These are phyloP conservation scores for Beauveria sp. DNA, from an alignment of 2,329 filamentous ascomycete species.

Conservation along the genomic window DNA sequence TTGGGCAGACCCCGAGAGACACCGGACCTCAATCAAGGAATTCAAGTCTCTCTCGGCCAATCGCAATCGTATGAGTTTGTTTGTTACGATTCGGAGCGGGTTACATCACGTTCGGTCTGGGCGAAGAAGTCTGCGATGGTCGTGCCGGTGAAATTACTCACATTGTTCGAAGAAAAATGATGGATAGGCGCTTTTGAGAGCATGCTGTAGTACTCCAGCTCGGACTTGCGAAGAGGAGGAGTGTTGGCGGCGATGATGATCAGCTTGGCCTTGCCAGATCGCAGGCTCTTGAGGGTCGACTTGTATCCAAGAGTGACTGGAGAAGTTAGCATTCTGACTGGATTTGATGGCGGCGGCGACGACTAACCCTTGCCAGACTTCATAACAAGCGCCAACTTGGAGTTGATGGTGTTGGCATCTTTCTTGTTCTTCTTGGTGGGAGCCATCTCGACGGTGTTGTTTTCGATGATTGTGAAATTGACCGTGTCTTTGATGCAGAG, in stretches of 20 bases:
- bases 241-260: slow-evolving; percentile 93
- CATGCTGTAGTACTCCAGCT: slow-evolving; percentile 95
- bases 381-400: slow-evolving; percentile 55
- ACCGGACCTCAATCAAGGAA: slow-evolving; percentile 10
- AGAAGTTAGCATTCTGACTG: slow-evolving; percentile 10
- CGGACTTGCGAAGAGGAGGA: slow-evolving; percentile 92
- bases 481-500: slow-evolving; percentile 13
- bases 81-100: slow-evolving; percentile 12
- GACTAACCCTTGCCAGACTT: slow-evolving; percentile 67
- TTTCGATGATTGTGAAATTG: slow-evolving; percentile 24
- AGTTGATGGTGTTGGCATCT: slow-evolving; percentile 65
- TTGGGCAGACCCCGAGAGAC: slow-evolving; percentile 57
- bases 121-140: slow-evolving; percentile 17
- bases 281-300: slow-evolving; percentile 69
- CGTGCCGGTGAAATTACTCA: slow-evolving; percentile 51
- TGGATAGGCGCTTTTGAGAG: slow-evolving; percentile 90
- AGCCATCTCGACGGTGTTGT: slow-evolving; percentile 52
- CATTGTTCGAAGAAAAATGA: slow-evolving; percentile 98
- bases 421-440: slow-evolving; percentile 76
- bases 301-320: slow-evolving; percentile 36
- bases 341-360: not conserved
- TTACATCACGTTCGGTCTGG: slow-evolving; percentile 10
- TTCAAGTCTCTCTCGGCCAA: not conserved
- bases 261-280: slow-evolving; percentile 96
- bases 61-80: slow-evolving; percentile 11